Base-by-base conservation (phyloP, 352 stramenopile genomes). In the Globisporangium iwayamae region DNA sequence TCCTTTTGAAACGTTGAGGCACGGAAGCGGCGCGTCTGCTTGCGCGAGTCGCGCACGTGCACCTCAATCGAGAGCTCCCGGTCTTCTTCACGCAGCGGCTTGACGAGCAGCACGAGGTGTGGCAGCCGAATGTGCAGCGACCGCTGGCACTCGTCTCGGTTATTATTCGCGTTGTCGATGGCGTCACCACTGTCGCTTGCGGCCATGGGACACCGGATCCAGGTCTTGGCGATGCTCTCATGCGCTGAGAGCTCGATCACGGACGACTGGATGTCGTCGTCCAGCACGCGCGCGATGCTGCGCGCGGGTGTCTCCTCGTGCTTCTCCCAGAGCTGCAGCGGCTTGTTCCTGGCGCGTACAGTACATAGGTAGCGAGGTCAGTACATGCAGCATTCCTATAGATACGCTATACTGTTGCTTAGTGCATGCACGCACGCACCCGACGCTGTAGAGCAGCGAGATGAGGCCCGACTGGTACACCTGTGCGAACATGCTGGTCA, bases 301-400 rank as follows among this genome's bases (percentile, higher is more conserved):
- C 56, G 28, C 25, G 38, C 65, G 13, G 64, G 62, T 6, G 45
- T 13, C 46, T 80, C 71, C 50, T 80, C 66, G 34, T 74, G 71
- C 66, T 85, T 88, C 65, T 86, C 75, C 65, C 79, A 88, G 8
- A 88, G 76, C 65, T 82, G 79, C 60, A 87, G 73, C 60, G 79
- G 79, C 55, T 79, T 78, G 32, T 74, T 70, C 3, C 76, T 85
- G 60, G 36, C 16, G 18, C 6, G 2, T 41, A 41, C 36, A 41
- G 11, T 3, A 4, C 13, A 20, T 5, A 54, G 25, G 18, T 28
- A 32, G 5, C 22, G 1, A 8, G 14, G 1, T 55, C 25, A 55
- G 36, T 3, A 36, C 4, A 36, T 36, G 32, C 7, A 16, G 36
- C 36, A 41, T 41, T 11, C 36, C 36, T 41, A 14, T 14, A 41